phyloP scores from a whole-genome alignment of 805 yeast species.

The Zygosaccharomyces pseudorouxii region DNA sequence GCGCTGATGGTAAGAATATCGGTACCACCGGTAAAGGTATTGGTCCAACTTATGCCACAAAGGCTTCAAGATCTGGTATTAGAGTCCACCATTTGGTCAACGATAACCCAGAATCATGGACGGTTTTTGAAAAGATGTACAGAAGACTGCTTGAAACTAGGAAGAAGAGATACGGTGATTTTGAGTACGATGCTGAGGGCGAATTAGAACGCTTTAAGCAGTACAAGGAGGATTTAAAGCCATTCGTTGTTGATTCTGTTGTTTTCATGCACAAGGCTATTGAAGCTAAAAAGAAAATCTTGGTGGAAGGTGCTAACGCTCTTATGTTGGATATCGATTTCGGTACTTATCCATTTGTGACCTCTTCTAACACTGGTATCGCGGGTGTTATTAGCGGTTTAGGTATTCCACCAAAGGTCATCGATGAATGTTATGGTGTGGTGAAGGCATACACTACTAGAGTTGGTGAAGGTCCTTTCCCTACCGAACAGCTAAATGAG shows the following conservation, averaged over 20 bases:
- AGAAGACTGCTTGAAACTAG: constrained; percentile 75
- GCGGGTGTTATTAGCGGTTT: constrained; percentile 98
- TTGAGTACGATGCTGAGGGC: constrained; percentile 77
- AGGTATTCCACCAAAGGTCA: constrained; percentile 87
- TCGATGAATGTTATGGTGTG: constrained; percentile 84
- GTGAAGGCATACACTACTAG: constrained; percentile 98
- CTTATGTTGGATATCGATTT: constrained; percentile 95
- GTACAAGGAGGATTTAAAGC: constrained; percentile 69
- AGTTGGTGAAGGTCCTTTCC: constrained; percentile 99
- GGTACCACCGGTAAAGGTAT: constrained; percentile 99
- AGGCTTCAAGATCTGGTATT: constrained; percentile 93
- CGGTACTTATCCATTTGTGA: constrained; percentile 97
- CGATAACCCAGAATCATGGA: constrained; percentile 89
- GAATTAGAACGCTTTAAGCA: constrained; percentile 75
- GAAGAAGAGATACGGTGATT: constrained; percentile 86
- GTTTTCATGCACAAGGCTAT: constrained; percentile 78
- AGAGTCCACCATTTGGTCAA: constrained; percentile 94
- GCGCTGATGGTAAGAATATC: constrained; percentile 66
- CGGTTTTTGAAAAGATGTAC: constrained; percentile 75
- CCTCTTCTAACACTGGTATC: constrained; percentile 91
- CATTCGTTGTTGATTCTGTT: constrained; percentile 92
- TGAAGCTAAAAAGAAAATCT: constrained; percentile 70
- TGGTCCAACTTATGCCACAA: constrained; percentile 96
- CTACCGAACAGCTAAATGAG: constrained; percentile 89
- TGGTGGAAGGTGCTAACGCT: constrained; percentile 98